Conservation (phyloP, 2,329 filamentous ascomycete genomes). For the Ophiostoma ulmi region DNA sequence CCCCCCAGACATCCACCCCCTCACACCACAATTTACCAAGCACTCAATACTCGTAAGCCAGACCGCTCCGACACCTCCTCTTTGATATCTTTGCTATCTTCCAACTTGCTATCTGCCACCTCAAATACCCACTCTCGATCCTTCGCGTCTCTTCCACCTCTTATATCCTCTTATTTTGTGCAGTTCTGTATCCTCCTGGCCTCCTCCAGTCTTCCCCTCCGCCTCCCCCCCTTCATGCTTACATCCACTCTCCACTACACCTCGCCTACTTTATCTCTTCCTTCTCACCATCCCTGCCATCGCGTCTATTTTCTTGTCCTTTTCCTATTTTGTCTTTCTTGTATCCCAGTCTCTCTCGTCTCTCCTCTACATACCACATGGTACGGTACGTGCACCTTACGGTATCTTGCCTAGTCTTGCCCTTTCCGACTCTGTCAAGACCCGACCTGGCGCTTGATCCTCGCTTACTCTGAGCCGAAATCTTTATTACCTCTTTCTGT, state of each 20-base stretch:
- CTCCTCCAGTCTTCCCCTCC: neutral
- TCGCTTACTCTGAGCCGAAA: neutral
- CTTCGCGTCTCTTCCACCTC: slow-evolving; percentile 24
- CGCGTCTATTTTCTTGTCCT: slow-evolving; percentile 10
- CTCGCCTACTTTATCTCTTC: neutral
- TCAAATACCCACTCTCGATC: slow-evolving; percentile 10
- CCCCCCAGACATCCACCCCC: neutral
- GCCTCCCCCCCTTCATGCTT: neutral
- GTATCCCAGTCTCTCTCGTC: neutral
- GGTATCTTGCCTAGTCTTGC: neutral
- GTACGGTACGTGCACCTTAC: neutral
- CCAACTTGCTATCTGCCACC: neutral
- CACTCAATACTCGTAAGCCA: neutral
- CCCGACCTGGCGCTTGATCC: slow-evolving; percentile 5
- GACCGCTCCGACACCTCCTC: neutral
- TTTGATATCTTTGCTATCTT: neutral
- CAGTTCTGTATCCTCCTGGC: neutral
- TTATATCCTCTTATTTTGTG: neutral
- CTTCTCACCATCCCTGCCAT: neutral
- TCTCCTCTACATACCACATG: neutral
- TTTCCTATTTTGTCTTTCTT: slow-evolving; percentile 3
- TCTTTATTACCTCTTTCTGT: neutral
- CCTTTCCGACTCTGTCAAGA: neutral
- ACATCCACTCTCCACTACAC: slow-evolving; percentile 14
- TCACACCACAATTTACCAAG: neutral